Conservation (phyloP, 1,139 yeast species). For the Nakaseomyces glabratus region DNA sequence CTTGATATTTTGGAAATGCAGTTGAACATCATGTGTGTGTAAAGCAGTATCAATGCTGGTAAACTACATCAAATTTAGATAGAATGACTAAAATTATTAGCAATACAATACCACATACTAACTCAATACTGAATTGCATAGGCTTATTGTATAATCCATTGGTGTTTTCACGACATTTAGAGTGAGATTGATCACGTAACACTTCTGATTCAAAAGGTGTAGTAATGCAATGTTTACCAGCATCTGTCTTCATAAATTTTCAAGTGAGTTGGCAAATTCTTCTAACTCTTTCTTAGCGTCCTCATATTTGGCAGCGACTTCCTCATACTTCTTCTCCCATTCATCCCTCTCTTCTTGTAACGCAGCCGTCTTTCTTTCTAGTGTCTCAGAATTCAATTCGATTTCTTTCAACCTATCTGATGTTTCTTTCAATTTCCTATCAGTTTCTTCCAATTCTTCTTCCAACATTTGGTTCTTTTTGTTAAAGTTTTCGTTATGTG, state of each 20-base stretch:
- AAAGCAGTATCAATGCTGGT: no score
- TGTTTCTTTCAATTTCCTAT: conserved; percentile 84
- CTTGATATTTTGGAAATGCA: no score
- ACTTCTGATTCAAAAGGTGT: no score
- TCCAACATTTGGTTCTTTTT: conserved; percentile 90
- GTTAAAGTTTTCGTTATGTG: conserved; percentile 82
- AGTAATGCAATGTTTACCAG: no score
- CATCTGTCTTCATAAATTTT: conserved; percentile 22
- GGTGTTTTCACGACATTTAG: no score
- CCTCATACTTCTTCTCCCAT: conserved; percentile 88
- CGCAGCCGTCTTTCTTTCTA: conserved; percentile 89
- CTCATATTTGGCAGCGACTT: conserved; percentile 69
- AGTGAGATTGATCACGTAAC: no score
- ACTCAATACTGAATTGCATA: no score
- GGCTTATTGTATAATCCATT: no score
- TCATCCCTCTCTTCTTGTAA: conserved; percentile 89
- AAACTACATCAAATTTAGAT: no score
- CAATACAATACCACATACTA: no score
- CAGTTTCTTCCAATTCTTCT: conserved; percentile 89
- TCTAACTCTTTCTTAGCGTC: conserved; percentile 79
- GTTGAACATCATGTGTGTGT: no score
- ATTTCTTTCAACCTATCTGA: conserved; percentile 92
- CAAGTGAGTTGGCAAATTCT: conserved; percentile 48
- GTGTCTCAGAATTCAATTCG: conserved; percentile 93
- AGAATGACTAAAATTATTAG: no score